A percentile compares a stretch with the other conserved stretches of the same genome.
phyloP scores from a whole-genome alignment of 352 stramenopile species.

The Plasmopara viticola region DNA sequence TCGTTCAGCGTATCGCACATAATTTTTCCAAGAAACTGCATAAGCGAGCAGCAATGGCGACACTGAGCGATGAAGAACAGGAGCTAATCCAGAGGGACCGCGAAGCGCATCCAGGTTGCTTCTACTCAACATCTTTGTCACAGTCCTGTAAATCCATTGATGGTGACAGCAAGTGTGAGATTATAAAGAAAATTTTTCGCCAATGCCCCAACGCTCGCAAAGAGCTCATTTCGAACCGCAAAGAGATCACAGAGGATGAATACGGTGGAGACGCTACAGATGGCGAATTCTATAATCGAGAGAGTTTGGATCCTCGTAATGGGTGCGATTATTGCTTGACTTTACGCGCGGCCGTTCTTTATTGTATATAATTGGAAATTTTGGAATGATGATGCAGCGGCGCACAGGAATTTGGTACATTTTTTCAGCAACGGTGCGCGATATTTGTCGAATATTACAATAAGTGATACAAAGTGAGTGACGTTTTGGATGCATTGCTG shows the following conservation, averaged over 20 bases:
- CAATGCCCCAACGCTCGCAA: conserved; percentile 67
- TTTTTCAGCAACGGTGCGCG: conserved; percentile 52
- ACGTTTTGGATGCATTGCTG: conserved; percentile 4
- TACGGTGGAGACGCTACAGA: conserved; percentile 37
- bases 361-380: conserved; percentile 2
- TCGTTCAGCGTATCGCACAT: neutral
- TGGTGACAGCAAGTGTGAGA: conserved; percentile 81
- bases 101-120: conserved; percentile 64
- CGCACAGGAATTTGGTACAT: conserved; percentile 33
- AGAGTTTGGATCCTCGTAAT: conserved; percentile 54
- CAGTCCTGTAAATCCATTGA: conserved; percentile 76
- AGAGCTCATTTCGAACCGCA: conserved; percentile 71
- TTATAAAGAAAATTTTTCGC: conserved; percentile 82
- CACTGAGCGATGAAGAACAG: conserved; percentile 65
- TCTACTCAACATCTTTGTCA: conserved; percentile 75
- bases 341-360: neutral
- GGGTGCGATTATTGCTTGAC: conserved; percentile 16
- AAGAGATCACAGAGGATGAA: conserved; percentile 72
- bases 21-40: too few relatives aligned
- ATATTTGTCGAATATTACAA: neutral
- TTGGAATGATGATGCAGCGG: conserved; percentile 10
- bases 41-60: conserved; percentile 29
- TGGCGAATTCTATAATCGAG: conserved; percentile 65
- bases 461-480: too few relatives aligned
- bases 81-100: conserved; percentile 69